These are phyloP conservation scores for Boletus rubescentipes DNA, from an alignment of 768 basidiomycete genomes.

Conservation along the genomic window DNA sequence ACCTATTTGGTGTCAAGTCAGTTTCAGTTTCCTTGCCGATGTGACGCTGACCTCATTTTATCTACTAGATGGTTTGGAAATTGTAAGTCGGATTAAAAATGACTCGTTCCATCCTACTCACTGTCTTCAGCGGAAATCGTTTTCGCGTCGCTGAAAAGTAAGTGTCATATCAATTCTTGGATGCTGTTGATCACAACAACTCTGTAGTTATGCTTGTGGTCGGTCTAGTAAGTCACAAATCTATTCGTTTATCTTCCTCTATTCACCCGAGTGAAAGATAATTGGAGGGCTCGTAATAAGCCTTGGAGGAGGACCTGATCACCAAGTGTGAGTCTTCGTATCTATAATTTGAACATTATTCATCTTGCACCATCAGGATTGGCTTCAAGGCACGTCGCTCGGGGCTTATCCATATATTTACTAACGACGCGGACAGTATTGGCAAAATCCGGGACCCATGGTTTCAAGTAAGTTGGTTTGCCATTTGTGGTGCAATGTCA, in stretches of 20 bases:
- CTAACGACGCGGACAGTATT: slow-evolving; percentile 16
- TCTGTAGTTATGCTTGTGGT: slow-evolving; percentile 38
- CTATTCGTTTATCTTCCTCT: background rate
- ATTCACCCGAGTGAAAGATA: slow-evolving; percentile 22
- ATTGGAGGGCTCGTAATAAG: slow-evolving; percentile 49
- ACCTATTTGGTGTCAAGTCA: slow-evolving; percentile 46
- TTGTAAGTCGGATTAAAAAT: slow-evolving; percentile 9
- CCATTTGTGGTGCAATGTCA: background rate
- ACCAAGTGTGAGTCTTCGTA: slow-evolving; percentile 38
- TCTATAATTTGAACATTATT: slow-evolving; percentile 25
- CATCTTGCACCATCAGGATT: slow-evolving; percentile 10
- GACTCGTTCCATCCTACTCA: slow-evolving; percentile 1
- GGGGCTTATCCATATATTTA: background rate
- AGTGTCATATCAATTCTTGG: background rate
- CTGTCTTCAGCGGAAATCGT: slow-evolving; percentile 19
- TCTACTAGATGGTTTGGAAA: slow-evolving; percentile 20
- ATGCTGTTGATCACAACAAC: background rate
- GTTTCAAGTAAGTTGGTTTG: slow-evolving; percentile 17
- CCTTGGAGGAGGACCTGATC: slow-evolving; percentile 56
- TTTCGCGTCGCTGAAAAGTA: slow-evolving; percentile 25
- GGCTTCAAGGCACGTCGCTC: slow-evolving; percentile 14
- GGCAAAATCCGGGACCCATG: slow-evolving; percentile 26
- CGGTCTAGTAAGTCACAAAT: slow-evolving; percentile 24
- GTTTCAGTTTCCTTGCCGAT: slow-evolving; percentile 35
- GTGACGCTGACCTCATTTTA: slow-evolving; percentile 35